Evolutionary conservation across 129 eudicot species (phyloP), one percentile per base, ranked within the genome.

Genomic region (Arctium lappa): DNA sequence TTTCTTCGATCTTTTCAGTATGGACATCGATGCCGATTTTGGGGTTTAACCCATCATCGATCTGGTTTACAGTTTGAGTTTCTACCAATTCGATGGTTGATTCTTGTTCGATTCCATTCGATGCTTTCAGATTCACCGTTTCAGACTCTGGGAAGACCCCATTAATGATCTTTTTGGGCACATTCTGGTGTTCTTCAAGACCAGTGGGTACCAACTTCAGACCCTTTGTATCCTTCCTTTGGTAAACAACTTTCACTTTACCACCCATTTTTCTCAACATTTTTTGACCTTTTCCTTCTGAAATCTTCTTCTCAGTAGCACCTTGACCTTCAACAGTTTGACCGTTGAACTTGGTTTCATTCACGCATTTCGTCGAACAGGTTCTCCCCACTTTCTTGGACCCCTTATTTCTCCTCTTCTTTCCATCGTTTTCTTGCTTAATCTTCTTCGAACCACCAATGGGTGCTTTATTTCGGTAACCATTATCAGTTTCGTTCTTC

Each of bases 401-500:
- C 73, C 8, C 72, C 44, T 81, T 81, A 37, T 42, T 74, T 63
- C 75, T 81, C 73, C 22, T 69, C 71, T 82, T 82, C 80, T 60
- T 86, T 3, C 77, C 88, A 72, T 79, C 79, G 5, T 31, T 86
- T 66, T 86, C 86, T 68, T 73, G 82, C 84, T 82, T 86, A 6
- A 2, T 12, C 50, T n/a, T 71, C 82, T 11, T 37, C 62, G n/a
- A 76, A 38, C 81, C 75, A 48, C 7, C 48, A 36, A 2, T 16
- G 30, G 62, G 70, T 18, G 9, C 29, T n/a, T 39, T 37, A 16
- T 33, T 5, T 27, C 72, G 79, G 50, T 48, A 77, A 42, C 82
- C 80, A 8, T 16, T n/a, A 46, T 13, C 80, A 44, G 11, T 18
- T 65, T 74, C 72, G 1, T 48, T 74, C 77, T 56, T 36, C 77